A percentile compares a stretch with the other conserved stretches of the same genome.
Evolutionary conservation across 225 moss, liverwort and hornwort genomes (phyloP).

Genomic region (Pseudisothecium myosuroides): DNA sequence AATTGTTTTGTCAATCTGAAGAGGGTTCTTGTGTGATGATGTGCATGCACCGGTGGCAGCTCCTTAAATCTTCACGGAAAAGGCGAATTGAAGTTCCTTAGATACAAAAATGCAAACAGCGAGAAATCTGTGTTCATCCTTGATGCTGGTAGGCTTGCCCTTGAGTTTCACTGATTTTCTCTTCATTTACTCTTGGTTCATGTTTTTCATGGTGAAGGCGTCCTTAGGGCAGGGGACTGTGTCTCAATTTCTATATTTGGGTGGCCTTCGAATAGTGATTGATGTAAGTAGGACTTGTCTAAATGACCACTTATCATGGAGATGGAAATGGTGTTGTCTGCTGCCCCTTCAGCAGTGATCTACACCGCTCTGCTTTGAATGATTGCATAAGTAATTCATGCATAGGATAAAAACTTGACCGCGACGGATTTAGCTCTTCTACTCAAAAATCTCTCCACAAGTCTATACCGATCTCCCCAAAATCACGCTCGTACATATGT

Average conservation of each 20-base stretch:
- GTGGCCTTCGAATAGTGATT: not conserved
- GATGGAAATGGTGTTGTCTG: not conserved
- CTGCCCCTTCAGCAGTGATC: not conserved
- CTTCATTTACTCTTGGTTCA: not conserved
- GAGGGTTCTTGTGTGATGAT: not conserved
- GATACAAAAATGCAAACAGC: not conserved
- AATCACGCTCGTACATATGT: not conserved
- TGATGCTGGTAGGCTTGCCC: slow-evolving; percentile 10
- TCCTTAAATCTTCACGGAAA: slow-evolving; percentile 13
- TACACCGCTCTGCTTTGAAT: not conserved
- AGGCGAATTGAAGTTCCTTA: not conserved
- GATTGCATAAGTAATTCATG: not conserved
- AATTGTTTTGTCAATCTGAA: not conserved
- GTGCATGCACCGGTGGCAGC: not conserved
- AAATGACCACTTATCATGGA: not conserved
- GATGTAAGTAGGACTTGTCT: not conserved
- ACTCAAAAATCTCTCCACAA: not conserved
- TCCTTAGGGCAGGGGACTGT: not conserved
- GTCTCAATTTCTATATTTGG: not conserved
- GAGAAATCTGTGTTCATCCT: not conserved
- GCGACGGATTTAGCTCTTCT: not conserved
- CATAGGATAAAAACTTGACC: not conserved
- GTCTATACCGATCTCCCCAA: not conserved
- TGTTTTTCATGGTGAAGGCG: not conserved
- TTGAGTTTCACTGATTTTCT: not conserved